Conservation (phyloP, 2,329 filamentous ascomycete genomes). For the Thyridium curvatum region DNA sequence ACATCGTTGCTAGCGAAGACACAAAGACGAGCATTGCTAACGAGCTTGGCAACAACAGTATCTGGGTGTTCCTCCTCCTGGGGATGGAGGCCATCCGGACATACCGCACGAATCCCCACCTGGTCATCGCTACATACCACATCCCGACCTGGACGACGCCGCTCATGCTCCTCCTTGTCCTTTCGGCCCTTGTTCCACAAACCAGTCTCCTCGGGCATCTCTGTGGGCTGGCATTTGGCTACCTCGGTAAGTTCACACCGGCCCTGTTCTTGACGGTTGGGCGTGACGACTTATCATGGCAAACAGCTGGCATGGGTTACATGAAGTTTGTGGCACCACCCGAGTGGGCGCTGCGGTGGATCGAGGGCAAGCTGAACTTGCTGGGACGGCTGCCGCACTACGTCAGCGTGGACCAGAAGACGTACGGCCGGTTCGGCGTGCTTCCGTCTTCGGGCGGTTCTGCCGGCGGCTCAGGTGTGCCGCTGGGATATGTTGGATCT, state of each 20-base stretch:
- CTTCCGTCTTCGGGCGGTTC: conserved; percentile 52
- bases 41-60: conserved; percentile 40
- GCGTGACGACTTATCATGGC: conserved; percentile 8
- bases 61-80: conserved; percentile 89
- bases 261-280: neutral
- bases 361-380: conserved; percentile 83
- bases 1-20: neutral
- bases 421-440: conserved; percentile 86
- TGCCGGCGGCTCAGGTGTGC: conserved; percentile 31
- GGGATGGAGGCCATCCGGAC: conserved; percentile 82
- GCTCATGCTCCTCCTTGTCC: conserved; percentile 66
- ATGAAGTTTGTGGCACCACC: conserved; percentile 85
- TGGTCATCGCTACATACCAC: conserved; percentile 54
- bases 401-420: conserved; percentile 92
- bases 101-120: conserved; percentile 72
- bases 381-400: conserved; percentile 83
- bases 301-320: conserved; percentile 73
- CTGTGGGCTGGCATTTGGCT: conserved; percentile 77
- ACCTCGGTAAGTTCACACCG: conserved; percentile 59
- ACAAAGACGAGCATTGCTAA: neutral
- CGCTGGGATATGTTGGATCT: conserved; percentile 56
- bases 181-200: conserved; percentile 70
- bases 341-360: conserved; percentile 79
- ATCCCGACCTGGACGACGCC: conserved; percentile 93
- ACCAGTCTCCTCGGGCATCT: conserved; percentile 84